These are phyloP conservation scores for Arthrinium phaeospermum DNA, from an alignment of 2,329 filamentous ascomycete species.

Conservation along the genomic window DNA sequence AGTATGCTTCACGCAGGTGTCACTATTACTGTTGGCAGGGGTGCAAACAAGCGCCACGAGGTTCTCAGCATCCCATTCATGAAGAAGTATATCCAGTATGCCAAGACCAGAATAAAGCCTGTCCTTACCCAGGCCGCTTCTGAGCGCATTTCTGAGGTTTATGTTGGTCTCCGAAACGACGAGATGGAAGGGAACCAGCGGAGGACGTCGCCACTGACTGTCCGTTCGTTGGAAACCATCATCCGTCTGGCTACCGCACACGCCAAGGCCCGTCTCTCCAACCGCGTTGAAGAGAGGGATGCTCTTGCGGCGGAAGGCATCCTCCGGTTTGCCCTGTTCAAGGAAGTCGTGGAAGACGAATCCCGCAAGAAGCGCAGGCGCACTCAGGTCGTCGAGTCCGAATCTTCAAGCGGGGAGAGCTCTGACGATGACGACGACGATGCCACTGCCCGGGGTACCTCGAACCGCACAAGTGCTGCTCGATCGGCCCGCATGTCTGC, in stretches of 20 bases:
- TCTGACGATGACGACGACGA: slow-evolving; percentile 64
- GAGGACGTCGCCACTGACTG: slow-evolving; percentile 92
- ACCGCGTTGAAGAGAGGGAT: slow-evolving; percentile 86
- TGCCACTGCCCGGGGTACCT: slow-evolving; percentile 38
- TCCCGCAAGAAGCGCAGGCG: slow-evolving; percentile 85
- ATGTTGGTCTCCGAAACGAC: slow-evolving; percentile 92
- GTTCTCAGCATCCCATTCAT: slow-evolving; percentile 96
- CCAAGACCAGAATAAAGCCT: slow-evolving; percentile 89
- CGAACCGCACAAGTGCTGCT: slow-evolving; percentile 45
- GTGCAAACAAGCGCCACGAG: slow-evolving; percentile 77
- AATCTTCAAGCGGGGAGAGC: slow-evolving; percentile 64
- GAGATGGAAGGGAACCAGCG: slow-evolving; percentile 94
- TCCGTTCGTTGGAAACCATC: slow-evolving; percentile 95
- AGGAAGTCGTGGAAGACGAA: slow-evolving; percentile 83
- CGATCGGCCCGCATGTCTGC: slow-evolving; percentile 38
- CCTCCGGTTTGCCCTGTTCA: slow-evolving; percentile 93
- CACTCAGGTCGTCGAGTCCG: slow-evolving; percentile 62
- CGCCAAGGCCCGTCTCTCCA: slow-evolving; percentile 89
- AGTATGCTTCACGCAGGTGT: slow-evolving; percentile 94
- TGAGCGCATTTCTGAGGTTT: slow-evolving; percentile 88
- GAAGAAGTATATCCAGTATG: slow-evolving; percentile 99
- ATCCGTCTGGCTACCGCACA: slow-evolving; percentile 97
- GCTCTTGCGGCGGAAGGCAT: slow-evolving; percentile 88
- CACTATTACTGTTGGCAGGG: slow-evolving; percentile 74
- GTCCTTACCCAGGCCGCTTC: slow-evolving; percentile 89